phyloP scores from a whole-genome alignment of 805 yeast genomes.

The Millerozyma miso region DNA sequence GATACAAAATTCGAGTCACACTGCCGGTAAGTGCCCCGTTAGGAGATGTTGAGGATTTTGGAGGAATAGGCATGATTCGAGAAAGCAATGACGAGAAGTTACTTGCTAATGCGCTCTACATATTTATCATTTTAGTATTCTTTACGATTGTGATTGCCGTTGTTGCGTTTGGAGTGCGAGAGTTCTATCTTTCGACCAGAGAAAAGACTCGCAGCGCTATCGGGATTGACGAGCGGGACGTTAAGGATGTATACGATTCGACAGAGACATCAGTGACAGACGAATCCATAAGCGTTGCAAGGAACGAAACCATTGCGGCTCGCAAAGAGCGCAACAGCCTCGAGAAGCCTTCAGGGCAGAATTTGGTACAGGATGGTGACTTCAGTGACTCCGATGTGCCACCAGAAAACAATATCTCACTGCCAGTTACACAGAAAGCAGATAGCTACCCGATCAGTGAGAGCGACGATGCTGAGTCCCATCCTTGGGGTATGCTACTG shows the following conservation, averaged over 20 bases:
- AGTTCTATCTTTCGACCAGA: slow-evolving; percentile 13
- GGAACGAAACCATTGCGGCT: background rate
- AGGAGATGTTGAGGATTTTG: too few species aligned
- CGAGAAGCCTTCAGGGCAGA: background rate
- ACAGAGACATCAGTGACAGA: background rate
- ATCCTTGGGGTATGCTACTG: background rate
- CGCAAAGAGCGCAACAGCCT: background rate
- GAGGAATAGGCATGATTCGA: background rate
- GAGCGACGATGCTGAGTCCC: background rate
- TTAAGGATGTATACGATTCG: background rate
- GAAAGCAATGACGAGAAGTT: background rate
- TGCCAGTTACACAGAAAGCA: too few species aligned
- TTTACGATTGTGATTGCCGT: slow-evolving; percentile 17
- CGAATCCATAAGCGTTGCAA: too few species aligned
- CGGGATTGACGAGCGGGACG: background rate
- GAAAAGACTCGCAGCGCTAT: slow-evolving; percentile 2
- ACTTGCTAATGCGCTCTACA: slow-evolving; percentile 22
- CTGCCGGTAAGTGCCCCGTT: too few species aligned
- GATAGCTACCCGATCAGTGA: too few species aligned
- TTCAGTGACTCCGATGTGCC: background rate
- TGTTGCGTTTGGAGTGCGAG: slow-evolving; percentile 20
- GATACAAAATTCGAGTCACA: background rate
- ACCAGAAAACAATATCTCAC: background rate
- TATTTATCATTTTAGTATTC: slow-evolving; percentile 20
- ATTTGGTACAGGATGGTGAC: background rate